Conservation (phyloP, 495 filamentous ascomycete genomes). For the Aspergillus ellipticus region DNA sequence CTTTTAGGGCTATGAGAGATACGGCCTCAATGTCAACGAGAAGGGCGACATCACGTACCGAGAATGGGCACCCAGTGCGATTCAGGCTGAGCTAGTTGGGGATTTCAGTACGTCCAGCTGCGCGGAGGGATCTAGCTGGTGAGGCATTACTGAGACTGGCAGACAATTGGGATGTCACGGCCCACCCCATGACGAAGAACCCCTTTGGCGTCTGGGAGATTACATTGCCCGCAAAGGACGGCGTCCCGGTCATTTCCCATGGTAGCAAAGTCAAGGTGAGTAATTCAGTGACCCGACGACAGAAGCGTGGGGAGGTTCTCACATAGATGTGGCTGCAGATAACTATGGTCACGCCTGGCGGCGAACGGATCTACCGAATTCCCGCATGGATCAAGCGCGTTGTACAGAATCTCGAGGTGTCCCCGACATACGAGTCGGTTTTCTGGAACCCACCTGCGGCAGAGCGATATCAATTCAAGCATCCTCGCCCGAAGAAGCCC, state of each 20-base stretch:
- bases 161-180: conserved; percentile 85
- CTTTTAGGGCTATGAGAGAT: conserved; percentile 73
- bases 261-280: conserved; percentile 90
- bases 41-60: conserved; percentile 86
- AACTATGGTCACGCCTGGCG: conserved; percentile 73
- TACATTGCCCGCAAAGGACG: conserved; percentile 67
- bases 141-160: conserved; percentile 32
- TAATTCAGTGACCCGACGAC: background rate
- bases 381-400: conserved; percentile 97
- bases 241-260: conserved; percentile 78
- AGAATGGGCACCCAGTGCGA: conserved; percentile 94
- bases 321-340: conserved; percentile 52
- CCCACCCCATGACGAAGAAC: conserved; percentile 82
- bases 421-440: conserved; percentile 86
- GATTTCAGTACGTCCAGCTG: conserved; percentile 74
- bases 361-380: conserved; percentile 79
- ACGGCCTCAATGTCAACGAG: conserved; percentile 72
- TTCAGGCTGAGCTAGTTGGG: conserved; percentile 81
- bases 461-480: conserved; percentile 76
- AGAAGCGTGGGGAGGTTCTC: background rate
- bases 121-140: background rate
- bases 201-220: conserved; percentile 87
- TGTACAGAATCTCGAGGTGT: conserved; percentile 84
- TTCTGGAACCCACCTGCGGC: conserved; percentile 91
- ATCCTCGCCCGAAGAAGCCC: conserved; percentile 79